These are phyloP conservation scores for Vitis amurensis DNA, from an alignment of 164 flowering plant species.

Conservation along the genomic window DNA sequence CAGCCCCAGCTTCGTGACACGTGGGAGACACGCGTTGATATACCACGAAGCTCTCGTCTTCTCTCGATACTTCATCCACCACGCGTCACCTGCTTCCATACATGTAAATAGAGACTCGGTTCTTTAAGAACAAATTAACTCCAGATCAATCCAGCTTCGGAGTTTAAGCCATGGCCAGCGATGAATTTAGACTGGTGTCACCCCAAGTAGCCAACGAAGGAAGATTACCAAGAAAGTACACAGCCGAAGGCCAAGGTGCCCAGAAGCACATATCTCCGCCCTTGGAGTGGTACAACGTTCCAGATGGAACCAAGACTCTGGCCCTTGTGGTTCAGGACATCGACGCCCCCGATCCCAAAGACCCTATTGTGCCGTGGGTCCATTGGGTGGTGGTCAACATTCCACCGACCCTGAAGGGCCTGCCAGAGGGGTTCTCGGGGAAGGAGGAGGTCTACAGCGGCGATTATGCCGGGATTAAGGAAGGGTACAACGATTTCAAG, in stretches of 20 bases:
- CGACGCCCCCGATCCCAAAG: conserved; percentile 65
- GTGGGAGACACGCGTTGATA: not conserved
- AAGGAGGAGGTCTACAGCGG: conserved; percentile 56
- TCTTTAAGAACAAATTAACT: not conserved
- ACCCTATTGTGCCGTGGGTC: conserved; percentile 70
- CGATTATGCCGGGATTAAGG: conserved; percentile 55
- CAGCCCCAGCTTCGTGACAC: not conserved
- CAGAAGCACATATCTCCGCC: conserved; percentile 72
- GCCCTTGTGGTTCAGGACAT: conserved; percentile 76
- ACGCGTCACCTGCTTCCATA: conserved; percentile 1
- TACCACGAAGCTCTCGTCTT: not conserved
- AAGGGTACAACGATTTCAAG: conserved; percentile 73
- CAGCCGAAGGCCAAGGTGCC: conserved; percentile 79
- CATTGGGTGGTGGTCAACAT: conserved; percentile 78
- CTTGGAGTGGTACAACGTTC: conserved; percentile 84
- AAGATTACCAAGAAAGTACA: conserved; percentile 63
- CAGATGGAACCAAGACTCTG: conserved; percentile 63
- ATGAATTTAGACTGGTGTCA: conserved; percentile 52
- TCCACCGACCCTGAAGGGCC: conserved; percentile 61
- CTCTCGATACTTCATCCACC: conserved; percentile 6
- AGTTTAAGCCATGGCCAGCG: conserved; percentile 28
- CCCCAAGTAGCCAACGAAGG: conserved; percentile 50
- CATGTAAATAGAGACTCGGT: too few species aligned
- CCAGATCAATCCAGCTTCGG: not conserved
- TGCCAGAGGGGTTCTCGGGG: conserved; percentile 82